Base-by-base conservation (phyloP, 768 basidiomycete species). In the Sarcodon sp. region DNA sequence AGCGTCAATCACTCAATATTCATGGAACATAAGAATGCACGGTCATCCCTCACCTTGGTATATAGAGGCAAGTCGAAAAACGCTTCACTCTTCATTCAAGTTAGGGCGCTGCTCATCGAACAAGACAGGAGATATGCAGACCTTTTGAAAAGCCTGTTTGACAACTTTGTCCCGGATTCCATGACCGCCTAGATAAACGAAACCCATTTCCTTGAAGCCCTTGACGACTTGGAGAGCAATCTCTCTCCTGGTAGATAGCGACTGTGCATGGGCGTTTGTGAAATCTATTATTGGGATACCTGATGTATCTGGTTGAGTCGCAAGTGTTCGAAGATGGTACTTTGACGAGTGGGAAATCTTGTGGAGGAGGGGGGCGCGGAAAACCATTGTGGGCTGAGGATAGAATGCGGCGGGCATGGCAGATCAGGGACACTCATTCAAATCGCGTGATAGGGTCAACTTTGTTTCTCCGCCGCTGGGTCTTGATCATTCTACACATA, bases 151-250 rank as follows among this genome's bases (percentile, higher is more conserved):
- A 3, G 76, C 77, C 38, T 68, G 65, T 55, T 76, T 60, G 9
- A 91, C 72, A 11, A 70, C 73, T 33, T 60, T 69, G 33, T 70
- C 53, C 15, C 79, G 65, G 47, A 91, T 79, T 2, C 87, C 85
- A 64, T 90, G 85, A 36, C 77, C 76, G 18, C 69, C 69, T 35
- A 92, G 66, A 61, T 91, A 91, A 41, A 90, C 70, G 56, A 91
- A 91, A 0, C 87, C 85, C 48, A 80, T 80, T 48, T 82, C 73
- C 56, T 81, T 88, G 68, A 88, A 87, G 0, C 83, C 89, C 35
- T 72, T 71, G 34, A 85, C 85, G 34, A 92, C 73, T 53, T 80
- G 73, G 41, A 73, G 66, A 3, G 89, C 86, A 0, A 79, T 74
- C 6, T 69, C 59, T 50, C 74, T 71, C 64, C 77, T 84, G 56